These are phyloP conservation scores for Saccharomyces hybrid DNA, from an alignment of 1,139 yeast species.

Conservation along the genomic window DNA sequence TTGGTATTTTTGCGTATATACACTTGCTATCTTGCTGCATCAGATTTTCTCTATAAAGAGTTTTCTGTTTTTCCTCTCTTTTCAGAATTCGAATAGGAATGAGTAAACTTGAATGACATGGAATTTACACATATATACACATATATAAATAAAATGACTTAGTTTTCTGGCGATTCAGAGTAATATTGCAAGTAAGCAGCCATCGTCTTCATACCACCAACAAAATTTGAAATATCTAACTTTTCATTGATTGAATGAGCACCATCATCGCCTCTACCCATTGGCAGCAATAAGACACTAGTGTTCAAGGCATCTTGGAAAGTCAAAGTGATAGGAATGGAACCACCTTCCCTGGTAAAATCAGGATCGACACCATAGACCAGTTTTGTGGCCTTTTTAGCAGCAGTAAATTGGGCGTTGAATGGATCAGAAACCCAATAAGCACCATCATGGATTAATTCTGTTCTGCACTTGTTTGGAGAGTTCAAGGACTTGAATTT, in stretches of 20 bases:
- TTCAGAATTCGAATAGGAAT: background rate
- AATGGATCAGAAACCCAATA: constrained; percentile 96
- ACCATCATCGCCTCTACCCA: constrained; percentile 99
- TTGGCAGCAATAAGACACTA: constrained; percentile 80
- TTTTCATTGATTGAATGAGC: constrained; percentile 98
- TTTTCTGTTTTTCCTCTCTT: background rate
- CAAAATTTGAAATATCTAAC: constrained; percentile 77
- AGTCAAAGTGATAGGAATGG: constrained; percentile 90
- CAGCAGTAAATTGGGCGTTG: constrained; percentile 90
- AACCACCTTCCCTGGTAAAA: constrained; percentile 96
- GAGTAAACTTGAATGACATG: background rate
- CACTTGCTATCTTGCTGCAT: background rate
- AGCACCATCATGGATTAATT: constrained; percentile 85
- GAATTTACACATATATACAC: background rate
- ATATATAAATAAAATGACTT: constrained; percentile 1
- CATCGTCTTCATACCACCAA: constrained; percentile 88
- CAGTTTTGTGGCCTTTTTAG: constrained; percentile 83
- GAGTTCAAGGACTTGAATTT: constrained; percentile 62
- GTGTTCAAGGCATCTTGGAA: constrained; percentile 83
- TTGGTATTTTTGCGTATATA: background rate
- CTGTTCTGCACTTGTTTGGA: constrained; percentile 64
- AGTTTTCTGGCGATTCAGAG: constrained; percentile 36
- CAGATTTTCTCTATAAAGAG: background rate
- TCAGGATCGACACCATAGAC: constrained; percentile 96
- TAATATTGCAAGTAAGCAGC: constrained; percentile 90